Evolutionary conservation across 352 stramenopile species (phyloP).

Genomic region (Sclerospora graminicola): DNA sequence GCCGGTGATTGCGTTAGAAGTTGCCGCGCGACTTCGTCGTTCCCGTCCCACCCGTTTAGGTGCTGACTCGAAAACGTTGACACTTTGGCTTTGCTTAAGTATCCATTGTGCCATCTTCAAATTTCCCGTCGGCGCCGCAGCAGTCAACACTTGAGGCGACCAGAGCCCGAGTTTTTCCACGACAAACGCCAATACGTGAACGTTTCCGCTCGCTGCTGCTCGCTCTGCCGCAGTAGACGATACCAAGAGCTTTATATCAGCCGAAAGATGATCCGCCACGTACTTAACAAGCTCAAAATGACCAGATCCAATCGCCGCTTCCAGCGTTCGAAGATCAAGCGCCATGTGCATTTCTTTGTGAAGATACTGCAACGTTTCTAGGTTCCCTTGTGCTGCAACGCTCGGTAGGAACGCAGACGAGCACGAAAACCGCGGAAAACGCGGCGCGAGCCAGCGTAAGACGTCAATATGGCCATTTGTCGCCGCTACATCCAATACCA

Average conservation of each 20-base stretch:
- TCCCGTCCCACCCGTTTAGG: slow-evolving; percentile 5
- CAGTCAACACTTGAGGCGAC: slow-evolving; percentile 20
- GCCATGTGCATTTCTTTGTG: slow-evolving; percentile 18
- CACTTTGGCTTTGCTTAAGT: slow-evolving; percentile 7
- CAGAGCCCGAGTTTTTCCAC: slow-evolving; percentile 18
- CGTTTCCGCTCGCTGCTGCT: slow-evolving; percentile 21
- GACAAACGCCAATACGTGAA: slow-evolving; percentile 19
- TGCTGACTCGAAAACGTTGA: background rate
- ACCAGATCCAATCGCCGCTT: slow-evolving; percentile 23
- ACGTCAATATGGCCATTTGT: slow-evolving; percentile 35
- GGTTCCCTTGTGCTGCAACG: slow-evolving; percentile 23
- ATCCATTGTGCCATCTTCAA: slow-evolving; percentile 26
- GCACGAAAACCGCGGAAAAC: slow-evolving; percentile 23
- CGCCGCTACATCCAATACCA: slow-evolving; percentile 34
- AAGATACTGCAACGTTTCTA: slow-evolving; percentile 25
- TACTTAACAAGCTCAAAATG: slow-evolving; percentile 26
- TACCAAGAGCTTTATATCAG: slow-evolving; percentile 7
- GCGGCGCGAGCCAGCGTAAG: slow-evolving; percentile 30
- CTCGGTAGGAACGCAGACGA: slow-evolving; percentile 25
- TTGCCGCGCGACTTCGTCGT: slow-evolving; percentile 9
- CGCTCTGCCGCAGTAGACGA: slow-evolving; percentile 10
- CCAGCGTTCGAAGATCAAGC: slow-evolving; percentile 20
- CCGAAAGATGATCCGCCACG: slow-evolving; percentile 11
- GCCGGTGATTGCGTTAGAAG: slow-evolving; percentile 10
- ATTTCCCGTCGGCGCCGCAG: slow-evolving; percentile 19